These are phyloP conservation scores for Candolleomyces aberdarensis DNA, from an alignment of 768 basidiomycete species.

Conservation along the genomic window DNA sequence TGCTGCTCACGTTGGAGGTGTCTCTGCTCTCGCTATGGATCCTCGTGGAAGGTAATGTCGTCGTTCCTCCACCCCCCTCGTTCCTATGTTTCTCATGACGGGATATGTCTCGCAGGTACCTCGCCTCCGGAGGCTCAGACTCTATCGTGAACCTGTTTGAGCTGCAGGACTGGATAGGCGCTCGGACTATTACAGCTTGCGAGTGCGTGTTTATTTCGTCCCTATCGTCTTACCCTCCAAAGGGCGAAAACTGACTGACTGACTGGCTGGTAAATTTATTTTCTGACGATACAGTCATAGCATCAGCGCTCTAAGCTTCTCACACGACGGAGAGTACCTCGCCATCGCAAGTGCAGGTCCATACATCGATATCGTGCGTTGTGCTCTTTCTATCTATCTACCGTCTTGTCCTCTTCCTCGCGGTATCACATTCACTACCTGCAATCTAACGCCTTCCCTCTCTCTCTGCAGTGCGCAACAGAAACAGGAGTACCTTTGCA, in stretches of 20 bases:
- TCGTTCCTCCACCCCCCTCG: not conserved
- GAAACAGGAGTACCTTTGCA: slow-evolving; percentile 75
- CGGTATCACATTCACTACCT: not conserved
- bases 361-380: slow-evolving; percentile 77
- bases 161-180: slow-evolving; percentile 75
- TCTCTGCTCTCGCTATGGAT: slow-evolving; percentile 70
- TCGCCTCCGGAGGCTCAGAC: slow-evolving; percentile 78
- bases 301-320: slow-evolving; percentile 75
- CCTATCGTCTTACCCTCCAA: not conserved
- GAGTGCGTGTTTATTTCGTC: slow-evolving; percentile 50
- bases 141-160: slow-evolving; percentile 85
- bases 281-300: slow-evolving; percentile 44
- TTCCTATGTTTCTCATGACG: not conserved
- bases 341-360: slow-evolving; percentile 70
- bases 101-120: slow-evolving; percentile 45
- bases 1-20: slow-evolving; percentile 80
- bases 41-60: slow-evolving; percentile 64
- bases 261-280: not conserved
- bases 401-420: not conserved
- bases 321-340: slow-evolving; percentile 79
- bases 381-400: not conserved
- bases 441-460: not conserved
- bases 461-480: slow-evolving; percentile 57
- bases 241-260: slow-evolving; percentile 3
- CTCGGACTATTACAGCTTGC: slow-evolving; percentile 72